Base-by-base conservation (phyloP, 192 early-diverging fungal genomes). In the Backusella circina region DNA sequence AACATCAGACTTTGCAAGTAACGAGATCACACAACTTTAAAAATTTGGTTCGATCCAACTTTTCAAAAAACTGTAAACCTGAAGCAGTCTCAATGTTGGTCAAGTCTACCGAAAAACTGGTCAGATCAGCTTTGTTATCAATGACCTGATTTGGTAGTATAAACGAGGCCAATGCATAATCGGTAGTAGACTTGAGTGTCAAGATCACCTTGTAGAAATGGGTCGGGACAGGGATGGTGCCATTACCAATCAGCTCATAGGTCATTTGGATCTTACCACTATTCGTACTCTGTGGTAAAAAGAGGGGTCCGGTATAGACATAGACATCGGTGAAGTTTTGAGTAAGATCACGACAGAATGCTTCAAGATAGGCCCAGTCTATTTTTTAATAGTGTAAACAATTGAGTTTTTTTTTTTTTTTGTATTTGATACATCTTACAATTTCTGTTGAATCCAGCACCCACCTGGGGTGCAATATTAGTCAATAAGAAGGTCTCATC, bases 141-240 rank as follows among this genome's bases (percentile, higher is more conserved):
- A 96, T 93, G 9, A 75, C 75, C 73, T 87, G 75, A 84, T 98
- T 98, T 0, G 95, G 95, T 39, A 98, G 50, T 6, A 96, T 88
- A 84, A 98, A 98, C 0, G 87, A 88, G 21, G 85, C 92, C 0
- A 90, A 41, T 7, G 88, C 79, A 70, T 88, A 85, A 8, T 70
- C 38, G 21, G 23, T 61, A 28, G 23, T 61, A 26, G 83, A 81
- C 15, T 37, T 61, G n/a, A 81, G 81, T 18, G 7, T 51, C 68
- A 1, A 79, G 54, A 79, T 1, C 0, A 79, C 44, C 75, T 90
- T 90, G 76, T 75, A 90, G 71, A 89, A 90, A 68, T 90, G 89
- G 23, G 89, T 89, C 1, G 90, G 90, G 1, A 91, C 90, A 38
- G 86, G 77, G 7, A 83, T 68, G 16, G 88, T 87, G 12, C 23